Conservation (phyloP, 2,329 filamentous ascomycete genomes). For the Podosphaera xanthii region DNA sequence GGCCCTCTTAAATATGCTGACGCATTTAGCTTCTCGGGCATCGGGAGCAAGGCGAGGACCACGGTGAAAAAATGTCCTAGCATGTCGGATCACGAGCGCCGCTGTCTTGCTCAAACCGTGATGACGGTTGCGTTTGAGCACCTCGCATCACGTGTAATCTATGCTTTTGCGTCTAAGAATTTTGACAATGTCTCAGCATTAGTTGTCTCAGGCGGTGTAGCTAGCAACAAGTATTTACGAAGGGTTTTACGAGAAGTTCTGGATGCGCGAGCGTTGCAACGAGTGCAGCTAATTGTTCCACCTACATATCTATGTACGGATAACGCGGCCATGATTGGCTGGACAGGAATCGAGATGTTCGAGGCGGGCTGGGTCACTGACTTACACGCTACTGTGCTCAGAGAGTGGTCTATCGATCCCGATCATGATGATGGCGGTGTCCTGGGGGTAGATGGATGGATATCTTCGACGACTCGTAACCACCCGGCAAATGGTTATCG, state of each 20-base stretch:
- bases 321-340: conserved; percentile 94
- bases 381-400: conserved; percentile 33
- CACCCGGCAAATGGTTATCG: too few relatives aligned
- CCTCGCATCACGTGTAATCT: conserved; percentile 48
- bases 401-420: conserved; percentile 55
- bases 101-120: conserved; percentile 43
- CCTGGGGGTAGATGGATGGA: conserved; percentile 34
- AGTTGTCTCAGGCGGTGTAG: conserved; percentile 77
- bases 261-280: conserved; percentile 37
- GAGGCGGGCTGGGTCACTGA: conserved; percentile 47
- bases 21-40: conserved; percentile 52
- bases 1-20: conserved; percentile 12
- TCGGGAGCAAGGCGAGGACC: conserved; percentile 41
- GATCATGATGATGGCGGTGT: conserved; percentile 39
- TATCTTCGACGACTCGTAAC: too few relatives aligned
- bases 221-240: conserved; percentile 59
- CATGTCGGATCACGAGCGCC: conserved; percentile 36
- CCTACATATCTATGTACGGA: conserved; percentile 65
- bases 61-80: conserved; percentile 22
- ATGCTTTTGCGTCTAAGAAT: conserved; percentile 31
- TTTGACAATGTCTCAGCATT: conserved; percentile 28
- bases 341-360: conserved; percentile 85
- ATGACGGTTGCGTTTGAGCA: conserved; percentile 80
- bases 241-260: conserved; percentile 36
- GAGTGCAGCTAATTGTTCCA: conserved; percentile 47